phyloP scores from a whole-genome alignment of 2,329 filamentous ascomycete genomes.

The Apiospora saccharicola region DNA sequence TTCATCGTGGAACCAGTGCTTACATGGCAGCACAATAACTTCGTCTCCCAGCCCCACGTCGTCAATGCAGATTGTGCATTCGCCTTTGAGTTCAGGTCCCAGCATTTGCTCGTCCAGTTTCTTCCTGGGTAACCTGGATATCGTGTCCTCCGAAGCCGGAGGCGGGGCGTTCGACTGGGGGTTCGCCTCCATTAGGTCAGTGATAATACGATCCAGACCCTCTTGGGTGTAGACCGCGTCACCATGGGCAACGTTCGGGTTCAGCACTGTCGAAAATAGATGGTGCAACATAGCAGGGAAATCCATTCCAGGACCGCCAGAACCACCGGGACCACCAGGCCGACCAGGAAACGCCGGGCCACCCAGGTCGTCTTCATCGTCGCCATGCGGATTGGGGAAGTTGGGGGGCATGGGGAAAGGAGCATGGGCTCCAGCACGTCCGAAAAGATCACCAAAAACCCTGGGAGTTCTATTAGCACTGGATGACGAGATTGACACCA shows the following conservation, averaged over 20 bases:
- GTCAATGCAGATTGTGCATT: slow-evolving; percentile 97
- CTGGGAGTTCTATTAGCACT: slow-evolving; percentile 49
- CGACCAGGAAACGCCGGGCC: slow-evolving; percentile 31
- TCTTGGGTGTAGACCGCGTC: slow-evolving; percentile 93
- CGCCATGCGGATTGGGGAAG: neutral
- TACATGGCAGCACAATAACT: slow-evolving; percentile 82
- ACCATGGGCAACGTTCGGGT: slow-evolving; percentile 64
- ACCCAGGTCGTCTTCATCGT: slow-evolving; percentile 26
- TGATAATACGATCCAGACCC: slow-evolving; percentile 87
- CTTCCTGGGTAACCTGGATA: slow-evolving; percentile 75
- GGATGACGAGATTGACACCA: slow-evolving; percentile 28
- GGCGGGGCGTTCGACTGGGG: slow-evolving; percentile 79
- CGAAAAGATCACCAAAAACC: slow-evolving; percentile 55
- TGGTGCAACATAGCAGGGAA: slow-evolving; percentile 55
- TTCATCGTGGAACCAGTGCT: slow-evolving; percentile 89
- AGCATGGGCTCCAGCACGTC: slow-evolving; percentile 46
- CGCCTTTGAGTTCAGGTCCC: slow-evolving; percentile 69
- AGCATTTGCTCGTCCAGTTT: slow-evolving; percentile 76
- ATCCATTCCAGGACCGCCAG: slow-evolving; percentile 34
- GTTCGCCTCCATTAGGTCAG: slow-evolving; percentile 86
- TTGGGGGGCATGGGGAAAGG: slow-evolving; percentile 34
- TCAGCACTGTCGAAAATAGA: slow-evolving; percentile 60
- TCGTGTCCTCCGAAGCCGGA: slow-evolving; percentile 78
- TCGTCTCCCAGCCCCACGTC: slow-evolving; percentile 76
- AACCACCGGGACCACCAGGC: slow-evolving; percentile 34